A percentile compares a stretch with the other conserved stretches of the same genome.
phyloP scores from a whole-genome alignment of 202 grass and related monocot genomes.

The Schoenoplectus triqueter region DNA sequence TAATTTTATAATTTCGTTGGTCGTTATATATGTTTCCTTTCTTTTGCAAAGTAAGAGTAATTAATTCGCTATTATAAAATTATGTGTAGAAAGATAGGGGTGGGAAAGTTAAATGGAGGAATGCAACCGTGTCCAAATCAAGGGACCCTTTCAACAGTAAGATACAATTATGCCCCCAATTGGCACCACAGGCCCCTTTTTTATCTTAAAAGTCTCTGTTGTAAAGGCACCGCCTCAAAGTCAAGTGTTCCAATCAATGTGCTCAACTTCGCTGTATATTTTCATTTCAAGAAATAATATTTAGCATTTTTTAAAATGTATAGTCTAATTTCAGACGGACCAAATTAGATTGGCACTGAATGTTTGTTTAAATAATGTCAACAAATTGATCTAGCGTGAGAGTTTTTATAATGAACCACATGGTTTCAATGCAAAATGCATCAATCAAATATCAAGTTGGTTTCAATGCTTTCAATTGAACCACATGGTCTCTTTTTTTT shows the following conservation, averaged over 20 bases:
- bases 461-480: background rate
- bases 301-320: background rate
- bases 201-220: slow-evolving; percentile 5
- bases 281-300: background rate
- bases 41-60: background rate
- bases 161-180: slow-evolving; percentile 31
- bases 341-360: background rate
- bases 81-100: background rate
- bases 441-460: background rate
- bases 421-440: background rate
- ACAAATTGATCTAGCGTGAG: background rate
- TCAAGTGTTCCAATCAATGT: slow-evolving; percentile 14
- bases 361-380: background rate
- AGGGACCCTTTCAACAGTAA: slow-evolving; percentile 41
- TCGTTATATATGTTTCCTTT: background rate
- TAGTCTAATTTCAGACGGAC: background rate
- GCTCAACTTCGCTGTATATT: slow-evolving; percentile 9
- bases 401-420: too few relatives aligned
- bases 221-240: background rate
- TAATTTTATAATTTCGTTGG: background rate
- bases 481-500: too few relatives aligned
- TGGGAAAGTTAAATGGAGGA: slow-evolving; percentile 3
- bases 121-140: slow-evolving; percentile 35
- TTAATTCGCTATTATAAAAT: background rate
- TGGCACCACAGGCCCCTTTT: slow-evolving; percentile 5